These are phyloP conservation scores for Pichia sp. DNA, from an alignment of 1,139 yeast species.

Conservation along the genomic window DNA sequence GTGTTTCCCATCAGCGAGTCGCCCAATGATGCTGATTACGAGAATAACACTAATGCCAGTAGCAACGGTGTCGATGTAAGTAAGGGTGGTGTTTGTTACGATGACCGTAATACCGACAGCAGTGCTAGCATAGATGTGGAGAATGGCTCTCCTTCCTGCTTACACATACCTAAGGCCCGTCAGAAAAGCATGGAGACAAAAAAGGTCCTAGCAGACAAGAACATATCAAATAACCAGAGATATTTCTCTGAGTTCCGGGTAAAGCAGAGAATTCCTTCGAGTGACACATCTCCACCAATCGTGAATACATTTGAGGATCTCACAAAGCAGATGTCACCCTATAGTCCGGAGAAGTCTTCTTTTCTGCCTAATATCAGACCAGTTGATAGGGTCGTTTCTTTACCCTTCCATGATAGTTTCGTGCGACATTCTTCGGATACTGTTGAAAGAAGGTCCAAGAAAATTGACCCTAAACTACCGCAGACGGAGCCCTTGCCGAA, in stretches of 20 bases:
- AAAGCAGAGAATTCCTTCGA: background rate
- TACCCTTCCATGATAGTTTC: constrained; percentile 20
- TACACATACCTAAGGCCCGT: constrained; percentile 1
- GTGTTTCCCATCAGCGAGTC: background rate
- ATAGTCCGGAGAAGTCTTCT: background rate
- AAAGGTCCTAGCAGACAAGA: constrained; percentile 3
- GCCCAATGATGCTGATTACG: background rate
- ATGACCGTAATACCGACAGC: background rate
- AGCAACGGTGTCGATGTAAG: background rate
- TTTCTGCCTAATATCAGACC: constrained; percentile 20
- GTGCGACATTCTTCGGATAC: background rate
- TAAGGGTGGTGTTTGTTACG: background rate
- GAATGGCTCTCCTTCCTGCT: background rate
- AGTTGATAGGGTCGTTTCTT: constrained; percentile 28
- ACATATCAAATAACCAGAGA: background rate
- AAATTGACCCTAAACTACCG: constrained; percentile 6
- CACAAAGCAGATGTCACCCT: background rate
- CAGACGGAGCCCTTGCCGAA: background rate
- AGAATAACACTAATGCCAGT: background rate
- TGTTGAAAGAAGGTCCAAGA: background rate
- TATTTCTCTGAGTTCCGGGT: constrained; percentile 1
- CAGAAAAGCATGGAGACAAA: background rate
- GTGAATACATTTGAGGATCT: background rate
- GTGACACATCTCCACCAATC: background rate
- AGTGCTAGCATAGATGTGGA: background rate